Evolutionary conservation across 2,329 filamentous ascomycete genomes (phyloP).

Genomic region (Phialemoniopsis sp.): DNA sequence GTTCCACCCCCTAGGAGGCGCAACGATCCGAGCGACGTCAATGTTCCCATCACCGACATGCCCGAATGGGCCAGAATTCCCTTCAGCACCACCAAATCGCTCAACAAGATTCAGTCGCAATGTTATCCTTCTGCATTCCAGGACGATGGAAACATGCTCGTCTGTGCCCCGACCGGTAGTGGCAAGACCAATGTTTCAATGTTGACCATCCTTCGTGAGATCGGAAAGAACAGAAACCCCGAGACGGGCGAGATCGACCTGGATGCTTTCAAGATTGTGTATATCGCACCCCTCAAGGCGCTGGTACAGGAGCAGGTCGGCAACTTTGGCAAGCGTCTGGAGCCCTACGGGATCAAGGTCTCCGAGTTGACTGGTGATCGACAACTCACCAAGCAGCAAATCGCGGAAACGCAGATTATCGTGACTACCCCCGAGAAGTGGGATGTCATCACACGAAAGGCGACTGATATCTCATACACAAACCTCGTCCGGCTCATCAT

Average conservation of each 20-base stretch:
- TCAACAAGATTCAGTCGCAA: conserved; percentile 94
- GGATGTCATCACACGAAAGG: conserved; percentile 98
- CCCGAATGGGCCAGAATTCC: conserved; percentile 88
- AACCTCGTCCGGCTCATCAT: conserved; percentile 94
- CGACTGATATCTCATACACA: conserved; percentile 93
- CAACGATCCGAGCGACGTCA: conserved; percentile 71
- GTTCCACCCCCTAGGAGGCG: conserved; percentile 90
- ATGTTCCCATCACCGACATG: conserved; percentile 81
- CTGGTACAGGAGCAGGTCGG: conserved; percentile 97
- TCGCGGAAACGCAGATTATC: conserved; percentile 95
- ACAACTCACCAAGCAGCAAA: conserved; percentile 97
- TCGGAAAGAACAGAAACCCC: conserved; percentile 89
- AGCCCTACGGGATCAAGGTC: conserved; percentile 86
- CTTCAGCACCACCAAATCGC: conserved; percentile 79
- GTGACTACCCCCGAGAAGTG: conserved; percentile 98
- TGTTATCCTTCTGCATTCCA: conserved; percentile 89
- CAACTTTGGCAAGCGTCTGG: conserved; percentile 89
- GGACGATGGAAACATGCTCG: conserved; percentile 94
- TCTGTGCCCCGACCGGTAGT: conserved; percentile 94
- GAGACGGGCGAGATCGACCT: conserved; percentile 91
- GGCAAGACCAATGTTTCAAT: conserved; percentile 99
- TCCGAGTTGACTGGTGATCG: conserved; percentile 97
- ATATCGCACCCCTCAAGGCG: conserved; percentile 93
- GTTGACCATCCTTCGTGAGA: conserved; percentile 92
- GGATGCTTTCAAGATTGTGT: conserved; percentile 97